Evolutionary conservation across 129 eudicot genomes (phyloP), one percentile per base, ranked within the genome.

Genomic region (Heracleum sosnowskyi): DNA sequence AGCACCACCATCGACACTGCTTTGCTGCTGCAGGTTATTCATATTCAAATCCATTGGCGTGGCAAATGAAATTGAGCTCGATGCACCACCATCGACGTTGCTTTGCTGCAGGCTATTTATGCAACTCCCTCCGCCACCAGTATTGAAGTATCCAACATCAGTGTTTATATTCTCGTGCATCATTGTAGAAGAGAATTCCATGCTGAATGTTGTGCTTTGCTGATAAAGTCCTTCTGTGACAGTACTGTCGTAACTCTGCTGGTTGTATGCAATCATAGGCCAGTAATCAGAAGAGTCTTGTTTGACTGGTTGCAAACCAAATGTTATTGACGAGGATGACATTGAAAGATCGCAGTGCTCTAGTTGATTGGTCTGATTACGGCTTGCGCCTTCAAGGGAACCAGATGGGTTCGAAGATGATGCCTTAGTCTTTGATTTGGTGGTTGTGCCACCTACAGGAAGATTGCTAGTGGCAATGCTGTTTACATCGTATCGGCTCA

Each of bases 401-500:
- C 55, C 11, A 12, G 76, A 73, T 41, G 8, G 53, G 44, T 36
- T 40, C 4, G 83, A 87, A 0, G 83, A 49, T 8, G 87, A 60
- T 26, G 64, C 26, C 24, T 60, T 40, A n/a, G 90, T 63, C 72
- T 85, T 93, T 63, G 96, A 79, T 78, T 93, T 90, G 82, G 75
- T 80, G 37, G 77, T 73, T 68, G 83, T 68, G 69, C 90, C 88
- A 24, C 96, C 94, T 17, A 93, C 76, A 6, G 98, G 98, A 29
- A 93, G 92, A 81, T 80, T 90, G 86, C 87, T 87, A 60, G 81
- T 84, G 10, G 96, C 93, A 9, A 90, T 93, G 82, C 90, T 90
- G 69, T 87, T 86, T 0, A 93, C 92, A 76, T 93, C 94, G 76
- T 93, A 93, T 2, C 98, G 93, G 81, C 90, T 92, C 87, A 92